A percentile compares a stretch with the other conserved stretches of the same genome.
These are phyloP conservation scores for Hemerocallis citrina DNA, from an alignment of 106 monocot genomes.

Conservation along the genomic window DNA sequence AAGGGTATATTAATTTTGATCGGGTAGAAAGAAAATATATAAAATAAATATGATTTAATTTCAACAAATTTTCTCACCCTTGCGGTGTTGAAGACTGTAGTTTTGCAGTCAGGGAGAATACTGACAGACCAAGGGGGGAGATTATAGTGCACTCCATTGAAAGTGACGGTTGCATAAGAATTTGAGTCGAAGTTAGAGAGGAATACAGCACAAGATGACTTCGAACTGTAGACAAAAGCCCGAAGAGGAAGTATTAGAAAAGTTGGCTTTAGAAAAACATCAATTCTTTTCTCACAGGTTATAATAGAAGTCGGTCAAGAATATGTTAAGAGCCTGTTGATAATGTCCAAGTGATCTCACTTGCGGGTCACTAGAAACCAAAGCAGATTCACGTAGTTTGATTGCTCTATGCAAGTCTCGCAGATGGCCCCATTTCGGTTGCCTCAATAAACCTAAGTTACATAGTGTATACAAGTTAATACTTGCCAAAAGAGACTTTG, in stretches of 20 bases:
- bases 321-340: slow-evolving; percentile 43
- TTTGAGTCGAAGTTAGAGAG: slow-evolving; percentile 62
- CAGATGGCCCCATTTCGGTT: slow-evolving; percentile 99
- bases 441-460: slow-evolving; percentile 59
- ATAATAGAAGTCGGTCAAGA: neutral
- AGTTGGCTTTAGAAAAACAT: slow-evolving; percentile 1
- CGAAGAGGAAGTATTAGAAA: slow-evolving; percentile 3
- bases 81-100: slow-evolving; percentile 74
- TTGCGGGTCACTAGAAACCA: slow-evolving; percentile 64
- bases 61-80: slow-evolving; percentile 26
- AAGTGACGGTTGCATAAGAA: slow-evolving; percentile 53
- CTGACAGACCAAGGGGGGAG: slow-evolving; percentile 97
- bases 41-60: no score
- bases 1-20: no score
- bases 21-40: no score
- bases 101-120: slow-evolving; percentile 89
- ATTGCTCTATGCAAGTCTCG: slow-evolving; percentile 90
- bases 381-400: slow-evolving; percentile 67
- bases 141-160: slow-evolving; percentile 74
- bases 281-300: no score
- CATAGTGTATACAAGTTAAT: neutral
- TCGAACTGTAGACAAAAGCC: slow-evolving; percentile 60
- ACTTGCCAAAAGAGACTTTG: no score
- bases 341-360: slow-evolving; percentile 46
- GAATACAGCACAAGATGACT: slow-evolving; percentile 63